These are phyloP conservation scores for Cyberlindnera americana DNA, from an alignment of 805 yeast genomes.

Conservation along the genomic window DNA sequence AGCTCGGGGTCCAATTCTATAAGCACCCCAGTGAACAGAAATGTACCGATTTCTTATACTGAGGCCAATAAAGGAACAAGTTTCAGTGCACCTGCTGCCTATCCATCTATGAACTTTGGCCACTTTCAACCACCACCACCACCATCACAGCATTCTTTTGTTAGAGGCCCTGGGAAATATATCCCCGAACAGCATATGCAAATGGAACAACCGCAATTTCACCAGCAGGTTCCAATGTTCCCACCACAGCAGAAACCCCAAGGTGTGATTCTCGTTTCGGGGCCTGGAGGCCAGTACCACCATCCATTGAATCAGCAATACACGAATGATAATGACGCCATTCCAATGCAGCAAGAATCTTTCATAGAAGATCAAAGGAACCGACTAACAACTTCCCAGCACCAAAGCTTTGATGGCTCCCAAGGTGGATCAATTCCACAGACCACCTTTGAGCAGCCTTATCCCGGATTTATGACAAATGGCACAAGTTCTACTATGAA, in stretches of 20 bases:
- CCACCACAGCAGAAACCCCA: conserved; percentile 1
- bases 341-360: not conserved
- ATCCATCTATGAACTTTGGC: not conserved
- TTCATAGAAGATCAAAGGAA: not conserved
- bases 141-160: not conserved
- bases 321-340: not conserved
- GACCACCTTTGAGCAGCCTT: not conserved
- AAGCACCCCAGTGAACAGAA: not conserved
- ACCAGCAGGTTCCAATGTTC: not conserved
- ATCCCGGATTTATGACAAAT: not conserved
- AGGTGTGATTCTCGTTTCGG: not conserved
- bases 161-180: not conserved
- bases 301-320: not conserved
- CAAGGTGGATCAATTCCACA: not conserved
- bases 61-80: not conserved
- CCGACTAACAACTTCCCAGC: not conserved
- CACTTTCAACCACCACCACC: not conserved
- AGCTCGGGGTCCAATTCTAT: no score
- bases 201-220: not conserved
- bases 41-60: not conserved
- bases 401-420: not conserved
- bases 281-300: not conserved
- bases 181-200: not conserved
- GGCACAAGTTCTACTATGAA: not conserved
- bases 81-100: not conserved